phyloP scores from a whole-genome alignment of 225 moss, liverwort and hornwort genomes.

The Pseudisothecium myosuroides region DNA sequence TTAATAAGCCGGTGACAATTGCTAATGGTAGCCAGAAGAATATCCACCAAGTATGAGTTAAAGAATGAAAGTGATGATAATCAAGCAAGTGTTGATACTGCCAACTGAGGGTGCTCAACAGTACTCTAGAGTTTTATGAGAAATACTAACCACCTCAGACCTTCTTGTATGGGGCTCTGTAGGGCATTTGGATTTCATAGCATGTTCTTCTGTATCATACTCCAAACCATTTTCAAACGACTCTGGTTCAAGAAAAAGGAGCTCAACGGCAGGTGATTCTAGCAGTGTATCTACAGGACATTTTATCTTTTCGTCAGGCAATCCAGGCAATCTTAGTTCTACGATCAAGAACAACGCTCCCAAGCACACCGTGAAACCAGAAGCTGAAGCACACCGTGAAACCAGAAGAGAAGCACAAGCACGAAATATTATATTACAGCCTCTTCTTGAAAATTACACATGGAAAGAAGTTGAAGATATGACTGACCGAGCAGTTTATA shows the following conservation, averaged over 20 bases:
- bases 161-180: background rate
- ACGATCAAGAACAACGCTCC: background rate
- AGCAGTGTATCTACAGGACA: background rate
- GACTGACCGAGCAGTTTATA: background rate
- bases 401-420: background rate
- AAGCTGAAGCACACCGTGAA: background rate
- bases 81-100: background rate
- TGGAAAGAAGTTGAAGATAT: background rate
- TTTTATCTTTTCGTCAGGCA: background rate
- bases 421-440: background rate
- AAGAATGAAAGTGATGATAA: background rate
- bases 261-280: background rate
- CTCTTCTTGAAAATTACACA: background rate
- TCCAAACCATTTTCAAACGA: background rate
- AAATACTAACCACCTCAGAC: background rate
- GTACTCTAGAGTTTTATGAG: background rate
- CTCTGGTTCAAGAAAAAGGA: background rate
- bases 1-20: background rate
- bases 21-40: background rate
- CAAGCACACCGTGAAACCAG: background rate
- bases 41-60: background rate
- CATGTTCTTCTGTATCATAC: background rate
- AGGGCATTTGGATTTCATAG: conserved; percentile 19
- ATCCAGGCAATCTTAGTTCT: background rate
- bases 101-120: background rate